Evolutionary conservation across 164 flowering plant species (phyloP), one percentile per base, ranked within the genome.

Genomic region (Kingdonia uniflora): DNA sequence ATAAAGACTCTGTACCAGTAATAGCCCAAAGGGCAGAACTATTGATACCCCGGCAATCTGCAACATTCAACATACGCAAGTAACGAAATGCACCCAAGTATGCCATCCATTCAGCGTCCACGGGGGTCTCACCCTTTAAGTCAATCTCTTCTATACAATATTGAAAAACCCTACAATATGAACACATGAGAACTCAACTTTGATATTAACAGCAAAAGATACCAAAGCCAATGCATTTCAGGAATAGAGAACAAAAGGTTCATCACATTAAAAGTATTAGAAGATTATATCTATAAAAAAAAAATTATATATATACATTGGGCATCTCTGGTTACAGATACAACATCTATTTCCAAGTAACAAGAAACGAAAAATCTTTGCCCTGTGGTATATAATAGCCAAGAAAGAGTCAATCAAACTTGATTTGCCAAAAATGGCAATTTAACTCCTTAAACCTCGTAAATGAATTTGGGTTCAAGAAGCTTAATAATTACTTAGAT

Each of bases 41-140:
- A 58, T 58, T 76, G 61, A 92, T 65, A 57, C 70, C 67, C 25
- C 68, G 78, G 64, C 99, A 88, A 49, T 69, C 84, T 0, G 97
- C 73, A 16, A 88, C n/a, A 60, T 75, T 77, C 41, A 91, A 64
- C 1, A 72, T 57, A 11, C 76, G 74, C 63, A 92, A 71, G 62
- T 67, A 61, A 6, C 64, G 68, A 55, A 85, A 88, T 20, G 79
- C 85, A 43, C 95, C 95, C 52, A 87, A 35, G 58, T 85, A 91
- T 10, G 90, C 95, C 80, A 84, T 79, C 98, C 98, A 91, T 68
- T 91, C 99, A 1, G 84, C 84, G 63, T 92, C 95, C 54, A 92
- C 94, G 46, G 47, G 64, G 56, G 42, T 74, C 63, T 81, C 77
- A 15, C 83, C 82, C 44, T 70, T 77, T 8, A 86, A 65, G 76